phyloP scores from a whole-genome alignment of 1,139 yeast species.

The Maudiozyma humilis region DNA sequence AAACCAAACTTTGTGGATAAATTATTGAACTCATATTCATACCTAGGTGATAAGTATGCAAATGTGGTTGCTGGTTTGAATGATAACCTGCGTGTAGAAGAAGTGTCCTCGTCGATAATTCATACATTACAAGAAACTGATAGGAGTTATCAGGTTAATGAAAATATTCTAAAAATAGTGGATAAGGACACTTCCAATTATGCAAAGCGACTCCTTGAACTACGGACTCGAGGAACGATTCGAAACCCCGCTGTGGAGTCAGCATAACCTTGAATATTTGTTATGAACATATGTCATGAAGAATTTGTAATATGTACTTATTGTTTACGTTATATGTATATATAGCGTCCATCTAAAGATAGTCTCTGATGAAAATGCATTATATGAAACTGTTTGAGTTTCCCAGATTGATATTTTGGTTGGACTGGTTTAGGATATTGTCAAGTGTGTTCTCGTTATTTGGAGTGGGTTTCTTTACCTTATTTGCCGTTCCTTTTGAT shows the following conservation, averaged over 20 bases:
- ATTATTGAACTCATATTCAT: constrained; percentile 62
- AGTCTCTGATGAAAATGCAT: background rate
- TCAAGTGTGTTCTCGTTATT: constrained; percentile 1
- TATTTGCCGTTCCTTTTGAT: constrained; percentile 8
- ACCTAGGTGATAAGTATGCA: constrained; percentile 54
- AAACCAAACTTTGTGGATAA: constrained; percentile 70
- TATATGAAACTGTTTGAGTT: background rate
- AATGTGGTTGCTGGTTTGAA: constrained; percentile 62
- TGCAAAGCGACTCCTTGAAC: constrained; percentile 34
- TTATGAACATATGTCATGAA: background rate
- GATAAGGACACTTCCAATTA: constrained; percentile 47
- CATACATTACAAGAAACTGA: constrained; percentile 62
- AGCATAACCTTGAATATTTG: background rate
- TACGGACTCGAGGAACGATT: constrained; percentile 40
- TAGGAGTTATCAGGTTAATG: constrained; percentile 48
- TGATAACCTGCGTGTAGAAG: constrained; percentile 51
- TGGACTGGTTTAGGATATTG: background rate
- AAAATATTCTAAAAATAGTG: constrained; percentile 54
- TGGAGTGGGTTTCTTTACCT: constrained; percentile 4
- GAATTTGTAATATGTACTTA: background rate
- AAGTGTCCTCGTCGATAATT: constrained; percentile 52
- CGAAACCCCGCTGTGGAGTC: constrained; percentile 25
- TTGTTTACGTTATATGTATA: background rate
- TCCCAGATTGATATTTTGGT: constrained; percentile 1
- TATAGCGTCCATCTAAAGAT: too few species aligned